Evolutionary conservation across 495 filamentous ascomycete genomes (phyloP), one percentile per base, ranked within the genome.

Genomic region (Oleoguttula mirabilis): DNA sequence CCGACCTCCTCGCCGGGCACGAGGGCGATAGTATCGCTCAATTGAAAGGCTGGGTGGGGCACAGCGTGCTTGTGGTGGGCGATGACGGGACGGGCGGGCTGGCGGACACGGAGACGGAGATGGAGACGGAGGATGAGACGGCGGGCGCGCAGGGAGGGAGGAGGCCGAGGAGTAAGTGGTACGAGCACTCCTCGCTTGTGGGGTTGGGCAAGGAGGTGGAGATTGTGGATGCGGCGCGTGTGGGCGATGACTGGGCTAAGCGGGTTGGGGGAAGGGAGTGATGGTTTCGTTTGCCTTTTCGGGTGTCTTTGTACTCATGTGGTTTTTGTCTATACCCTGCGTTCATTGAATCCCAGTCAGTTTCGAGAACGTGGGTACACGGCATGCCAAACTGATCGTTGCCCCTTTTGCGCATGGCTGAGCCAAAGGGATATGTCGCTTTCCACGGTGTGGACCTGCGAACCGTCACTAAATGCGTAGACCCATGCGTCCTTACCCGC

Each of bases 91-190:
- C 83, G 22, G 85, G 85, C 19, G 87, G 84, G 0, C 68, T 95
- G 27, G 83, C 86, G 1, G 88, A 95, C 58, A 93, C 84, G 45
- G 86, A 93, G 44, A 87, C 87, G 23, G 87, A 94, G 57, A 62
- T 66, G 0, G 74, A 77, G 51, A 93, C 82, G 44, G 87, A 94
- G 45, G 86, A 86, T 30, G 87, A 93, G 57, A 60, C 66, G 0
- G 73, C 76, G 52, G 21, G 72, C 75, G 42, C 30, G 39, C 14
- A 46, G 43, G 44, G 40, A 47, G 17, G 46, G 25, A 50, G 31
- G 39, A 36, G 31, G 36, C 37, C 21, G 38, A n/a, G n/a, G n/a
- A n/a, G n/a, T n/a, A 69, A 69, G 36, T 95, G 88, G 88, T 95
- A 84, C 83, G 75, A 88, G 54, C 70, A 72, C 36, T 76, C 82